A percentile compares a stretch with the other conserved stretches of the same genome.
phyloP scores from a whole-genome alignment of 2,329 filamentous ascomycete species.

The Botrytis cinerea region DNA sequence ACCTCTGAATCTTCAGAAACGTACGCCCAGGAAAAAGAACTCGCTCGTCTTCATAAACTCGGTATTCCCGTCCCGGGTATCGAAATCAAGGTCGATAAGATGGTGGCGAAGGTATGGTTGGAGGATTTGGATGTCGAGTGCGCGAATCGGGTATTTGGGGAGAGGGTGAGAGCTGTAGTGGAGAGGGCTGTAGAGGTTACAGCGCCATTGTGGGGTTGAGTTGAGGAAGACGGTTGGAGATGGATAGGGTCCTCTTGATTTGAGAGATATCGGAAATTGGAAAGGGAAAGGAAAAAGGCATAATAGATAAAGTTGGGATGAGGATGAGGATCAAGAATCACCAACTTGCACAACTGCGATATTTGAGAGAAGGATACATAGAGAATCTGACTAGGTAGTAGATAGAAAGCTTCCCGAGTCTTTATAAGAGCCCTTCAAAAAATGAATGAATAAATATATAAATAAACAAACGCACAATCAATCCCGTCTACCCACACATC shows the following conservation, averaged over 20 bases:
- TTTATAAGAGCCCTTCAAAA: background rate
- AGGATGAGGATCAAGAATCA: background rate
- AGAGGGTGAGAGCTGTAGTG: conserved; percentile 84
- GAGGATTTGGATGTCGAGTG: conserved; percentile 92
- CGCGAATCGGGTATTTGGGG: conserved; percentile 72
- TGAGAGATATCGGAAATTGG: background rate
- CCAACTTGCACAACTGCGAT: background rate
- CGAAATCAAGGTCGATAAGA: conserved; percentile 83
- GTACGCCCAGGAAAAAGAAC: conserved; percentile 56
- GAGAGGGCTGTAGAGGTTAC: conserved; percentile 88
- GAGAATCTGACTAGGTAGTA: background rate
- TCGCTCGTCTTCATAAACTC: conserved; percentile 75
- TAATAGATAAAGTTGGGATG: background rate
- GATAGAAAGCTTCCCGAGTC: background rate
- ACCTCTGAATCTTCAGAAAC: conserved; percentile 26
- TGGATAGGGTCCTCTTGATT: background rate
- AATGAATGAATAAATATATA: background rate
- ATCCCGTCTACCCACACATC: background rate
- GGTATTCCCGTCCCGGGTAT: conserved; percentile 92
- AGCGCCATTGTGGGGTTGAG: conserved; percentile 61
- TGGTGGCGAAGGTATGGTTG: conserved; percentile 85
- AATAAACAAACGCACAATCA: background rate
- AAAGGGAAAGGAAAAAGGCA: background rate
- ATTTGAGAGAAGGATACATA: background rate
- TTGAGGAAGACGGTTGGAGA: background rate